Evolutionary conservation across 306 rosid species (phyloP).

Genomic region (Prinsepia uniflora): DNA sequence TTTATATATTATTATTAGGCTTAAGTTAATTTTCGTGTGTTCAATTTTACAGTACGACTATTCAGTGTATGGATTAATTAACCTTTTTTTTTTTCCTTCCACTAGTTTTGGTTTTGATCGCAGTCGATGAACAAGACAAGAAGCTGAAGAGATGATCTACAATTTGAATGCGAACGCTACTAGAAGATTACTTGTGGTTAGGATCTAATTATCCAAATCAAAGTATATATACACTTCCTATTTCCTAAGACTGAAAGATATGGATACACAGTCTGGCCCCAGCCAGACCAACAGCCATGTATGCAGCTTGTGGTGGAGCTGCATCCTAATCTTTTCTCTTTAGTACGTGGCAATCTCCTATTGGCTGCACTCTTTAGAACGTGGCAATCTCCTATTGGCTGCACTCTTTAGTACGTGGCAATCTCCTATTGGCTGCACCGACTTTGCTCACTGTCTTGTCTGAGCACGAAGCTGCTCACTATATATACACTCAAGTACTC

Average conservation of each 20-base stretch:
- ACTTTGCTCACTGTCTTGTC: neutral
- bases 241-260: neutral
- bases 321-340: conserved; percentile 15
- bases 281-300: neutral
- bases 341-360: conserved; percentile 14
- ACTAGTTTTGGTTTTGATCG: neutral
- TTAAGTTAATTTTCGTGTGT: no score
- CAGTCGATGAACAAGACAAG: neutral
- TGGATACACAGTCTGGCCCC: neutral
- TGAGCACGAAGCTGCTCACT: neutral
- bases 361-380: neutral
- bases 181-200: neutral
- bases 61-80: no score
- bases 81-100: no score
- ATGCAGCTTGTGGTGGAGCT: conserved; percentile 29
- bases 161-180: neutral
- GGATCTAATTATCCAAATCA: neutral
- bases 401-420: conserved; percentile 14
- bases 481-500: no score
- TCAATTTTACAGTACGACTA: no score
- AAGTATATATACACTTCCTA: neutral
- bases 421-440: conserved; percentile 4
- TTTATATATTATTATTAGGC: no score
- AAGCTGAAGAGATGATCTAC: neutral
- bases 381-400: conserved; percentile 18